phyloP scores from a whole-genome alignment of 345 rosid species.

The Aquilaria sinensis region DNA sequence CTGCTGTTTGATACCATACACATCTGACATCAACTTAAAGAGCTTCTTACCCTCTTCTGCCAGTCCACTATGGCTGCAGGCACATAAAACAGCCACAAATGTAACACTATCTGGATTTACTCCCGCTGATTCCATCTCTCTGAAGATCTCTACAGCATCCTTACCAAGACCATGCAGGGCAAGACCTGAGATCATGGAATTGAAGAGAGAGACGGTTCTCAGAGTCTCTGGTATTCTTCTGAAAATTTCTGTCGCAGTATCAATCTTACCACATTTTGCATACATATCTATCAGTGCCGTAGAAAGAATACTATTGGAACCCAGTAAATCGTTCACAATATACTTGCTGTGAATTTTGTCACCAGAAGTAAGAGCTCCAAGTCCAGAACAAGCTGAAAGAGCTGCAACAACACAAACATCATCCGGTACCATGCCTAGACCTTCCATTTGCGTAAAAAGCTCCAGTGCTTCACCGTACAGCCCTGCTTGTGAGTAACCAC shows the following conservation, averaged over 20 bases:
- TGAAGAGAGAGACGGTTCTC: constrained; percentile 37
- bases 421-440: constrained; percentile 34
- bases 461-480: constrained; percentile 34
- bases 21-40: constrained; percentile 37
- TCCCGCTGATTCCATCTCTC: constrained; percentile 34
- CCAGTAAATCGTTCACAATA: constrained; percentile 23
- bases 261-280: constrained; percentile 50
- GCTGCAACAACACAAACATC: constrained; percentile 44
- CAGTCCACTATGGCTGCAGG: constrained; percentile 53
- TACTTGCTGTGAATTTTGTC: constrained; percentile 31
- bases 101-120: constrained; percentile 43
- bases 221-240: constrained; percentile 15
- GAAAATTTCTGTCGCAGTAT: constrained; percentile 33
- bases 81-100: constrained; percentile 45
- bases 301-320: constrained; percentile 28
- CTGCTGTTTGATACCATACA: constrained; percentile 23
- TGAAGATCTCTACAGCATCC: constrained; percentile 31
- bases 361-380: constrained; percentile 50
- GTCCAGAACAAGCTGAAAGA: constrained; percentile 46
- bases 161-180: constrained; percentile 53
- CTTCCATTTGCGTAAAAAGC: constrained; percentile 39
- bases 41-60: constrained; percentile 37
- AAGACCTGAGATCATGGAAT: constrained; percentile 46
- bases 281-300: constrained; percentile 57
- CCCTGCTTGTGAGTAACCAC: constrained; percentile 49